Base-by-base conservation (phyloP, 2,329 filamentous ascomycete species). In the Hymenoscyphus salicellus region DNA sequence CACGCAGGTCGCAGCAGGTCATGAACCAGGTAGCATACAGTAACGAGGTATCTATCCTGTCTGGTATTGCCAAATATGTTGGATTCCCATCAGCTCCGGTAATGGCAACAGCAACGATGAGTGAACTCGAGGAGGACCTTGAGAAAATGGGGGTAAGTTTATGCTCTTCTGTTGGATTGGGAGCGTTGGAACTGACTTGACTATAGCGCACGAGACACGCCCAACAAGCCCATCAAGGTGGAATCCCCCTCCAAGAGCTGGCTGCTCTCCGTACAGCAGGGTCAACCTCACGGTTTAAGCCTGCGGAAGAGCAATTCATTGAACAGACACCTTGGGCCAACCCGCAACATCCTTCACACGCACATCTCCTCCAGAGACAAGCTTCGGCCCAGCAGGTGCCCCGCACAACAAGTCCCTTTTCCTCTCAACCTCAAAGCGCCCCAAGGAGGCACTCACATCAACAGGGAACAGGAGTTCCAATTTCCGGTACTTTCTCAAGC, bases 61-160 rank as follows among this genome's bases (percentile, higher is more conserved):
- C 93, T 5, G 94, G 94, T 43, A 84, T 98, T 60, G 93, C 94
- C 41, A 98, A 97, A 78, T 93, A 97, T 76, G 89, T 96, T 73
- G 95, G 95, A 28, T 99, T 99, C 78, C 95, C 95, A 41, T 93
- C 94, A 36, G 95, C 93, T n/a, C 95, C 95, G 23, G 84, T 91
- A 38, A 89, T 99, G 78, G 83, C 83, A 64, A 85, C 90, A 52
- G 90, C 91, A 30, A 88, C 89, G 43, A 78, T 84, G 26, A 81
- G 84, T 11, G 92, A 97, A 73, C 79, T 95, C 57, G 92, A 97
- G 63, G 89, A 94, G 59, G 95, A 99, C 78, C 81, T 98, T 68
- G 88, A 90, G 75, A 90, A 90, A 71, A 97, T 99, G 83, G 89
- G 90, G 74, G 93, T 97, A 81, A 82, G 88, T 84, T 70, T 43